Percentiles rank a stretch among this genome's conserved stretches.
phyloP scores from a whole-genome alignment of 2,329 filamentous ascomycete genomes.

The Claviceps lovelessii region DNA sequence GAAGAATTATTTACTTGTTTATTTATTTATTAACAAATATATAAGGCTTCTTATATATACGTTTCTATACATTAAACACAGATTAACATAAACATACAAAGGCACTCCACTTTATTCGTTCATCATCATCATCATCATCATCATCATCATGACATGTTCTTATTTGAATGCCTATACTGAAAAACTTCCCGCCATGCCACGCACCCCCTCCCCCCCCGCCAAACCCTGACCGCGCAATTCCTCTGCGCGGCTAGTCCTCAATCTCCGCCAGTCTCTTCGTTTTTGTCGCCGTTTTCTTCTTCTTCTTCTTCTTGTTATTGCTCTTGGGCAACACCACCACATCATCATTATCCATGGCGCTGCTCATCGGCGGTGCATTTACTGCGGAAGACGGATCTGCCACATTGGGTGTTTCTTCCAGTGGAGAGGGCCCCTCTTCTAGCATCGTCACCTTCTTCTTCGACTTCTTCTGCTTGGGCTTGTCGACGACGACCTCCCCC shows the following conservation, averaged over 20 bases:
- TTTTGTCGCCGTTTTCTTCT: constrained; percentile 23
- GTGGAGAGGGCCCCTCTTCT: not conserved
- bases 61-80: too few relatives aligned
- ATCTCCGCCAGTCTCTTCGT: constrained; percentile 21
- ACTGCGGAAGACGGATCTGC: not conserved
- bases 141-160: not conserved
- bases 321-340: constrained; percentile 16
- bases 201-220: not conserved
- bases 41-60: too few relatives aligned
- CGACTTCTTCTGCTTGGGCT: constrained; percentile 38
- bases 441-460: constrained; percentile 6
- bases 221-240: not conserved
- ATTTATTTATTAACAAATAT: too few relatives aligned
- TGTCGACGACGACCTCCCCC: constrained; percentile 22
- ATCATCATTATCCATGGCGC: constrained; percentile 4
- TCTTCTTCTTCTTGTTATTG: constrained; percentile 32
- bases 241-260: constrained; percentile 8
- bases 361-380: not conserved
- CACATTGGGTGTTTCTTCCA: not conserved
- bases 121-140: not conserved
- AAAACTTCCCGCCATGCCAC: not conserved
- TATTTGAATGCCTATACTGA: not conserved
- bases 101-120: not conserved
- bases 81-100: too few relatives aligned
- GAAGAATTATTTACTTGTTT: too few relatives aligned